A percentile compares a stretch with the other conserved stretches of the same genome.
These are phyloP conservation scores for Boechera divaricarpa DNA, from an alignment of 345 rosid species.

Conservation along the genomic window DNA sequence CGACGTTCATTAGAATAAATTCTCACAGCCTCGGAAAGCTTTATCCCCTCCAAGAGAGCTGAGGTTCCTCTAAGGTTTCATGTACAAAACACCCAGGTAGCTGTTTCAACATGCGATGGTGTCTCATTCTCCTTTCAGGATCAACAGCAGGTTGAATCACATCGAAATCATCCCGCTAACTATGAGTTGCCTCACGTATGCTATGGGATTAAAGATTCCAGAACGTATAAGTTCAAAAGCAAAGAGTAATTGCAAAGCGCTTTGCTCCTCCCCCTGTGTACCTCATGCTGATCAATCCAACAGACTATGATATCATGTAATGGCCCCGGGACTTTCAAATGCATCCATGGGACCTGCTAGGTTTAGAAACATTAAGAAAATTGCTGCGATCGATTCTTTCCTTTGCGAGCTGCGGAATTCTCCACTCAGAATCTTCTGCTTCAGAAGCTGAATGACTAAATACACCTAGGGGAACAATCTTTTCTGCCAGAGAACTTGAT, in stretches of 20 bases:
- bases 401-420: constrained; percentile 44
- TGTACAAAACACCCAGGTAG: constrained; percentile 73
- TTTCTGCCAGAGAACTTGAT: constrained; percentile 80
- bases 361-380: constrained; percentile 46
- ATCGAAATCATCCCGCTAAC: constrained; percentile 90
- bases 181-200: constrained; percentile 91
- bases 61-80: constrained; percentile 69
- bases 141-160: constrained; percentile 54
- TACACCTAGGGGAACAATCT: constrained; percentile 82
- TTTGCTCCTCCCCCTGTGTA: constrained; percentile 73
- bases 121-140: constrained; percentile 68
- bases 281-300: constrained; percentile 98
- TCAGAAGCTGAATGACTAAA: constrained; percentile 79
- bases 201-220: constrained; percentile 88
- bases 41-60: constrained; percentile 63
- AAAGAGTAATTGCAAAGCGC: constrained; percentile 74
- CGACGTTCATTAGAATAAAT: constrained; percentile 82
- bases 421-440: constrained; percentile 68
- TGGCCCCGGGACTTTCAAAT: constrained; percentile 91
- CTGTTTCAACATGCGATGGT: constrained; percentile 78
- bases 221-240: constrained; percentile 75
- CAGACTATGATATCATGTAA: constrained; percentile 93
- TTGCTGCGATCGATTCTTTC: constrained; percentile 49
- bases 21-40: constrained; percentile 66
- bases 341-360: constrained; percentile 50